These are phyloP conservation scores for Pseudoperonospora humuli DNA, from an alignment of 352 stramenopile genomes.

Conservation along the genomic window DNA sequence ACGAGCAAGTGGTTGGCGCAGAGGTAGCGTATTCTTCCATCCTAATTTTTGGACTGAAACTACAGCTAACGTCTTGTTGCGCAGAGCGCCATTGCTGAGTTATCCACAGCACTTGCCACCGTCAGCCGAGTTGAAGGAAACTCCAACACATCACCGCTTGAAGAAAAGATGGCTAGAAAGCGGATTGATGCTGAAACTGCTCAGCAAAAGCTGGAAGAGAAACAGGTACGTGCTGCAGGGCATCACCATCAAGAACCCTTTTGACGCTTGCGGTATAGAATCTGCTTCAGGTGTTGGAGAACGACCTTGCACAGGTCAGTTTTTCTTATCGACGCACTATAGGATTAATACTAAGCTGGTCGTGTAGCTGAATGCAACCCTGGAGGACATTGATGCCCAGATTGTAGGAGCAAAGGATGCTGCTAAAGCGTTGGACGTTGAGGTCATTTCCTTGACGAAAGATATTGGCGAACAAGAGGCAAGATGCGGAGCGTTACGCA, in stretches of 20 bases:
- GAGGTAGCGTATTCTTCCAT: constrained; percentile 20
- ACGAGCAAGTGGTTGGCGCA: constrained; percentile 20
- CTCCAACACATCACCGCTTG: constrained; percentile 9
- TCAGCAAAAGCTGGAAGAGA: constrained; percentile 22
- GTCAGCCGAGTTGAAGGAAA: constrained; percentile 4
- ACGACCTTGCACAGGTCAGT: constrained; percentile 26
- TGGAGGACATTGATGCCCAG: constrained; percentile 14
- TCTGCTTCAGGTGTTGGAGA: constrained; percentile 13
- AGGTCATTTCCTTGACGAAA: constrained; percentile 16
- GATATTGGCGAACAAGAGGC: constrained; percentile 19
- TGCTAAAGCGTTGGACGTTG: constrained; percentile 5
- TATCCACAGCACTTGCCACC: constrained; percentile 19
- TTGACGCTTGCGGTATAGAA: constrained; percentile 11
- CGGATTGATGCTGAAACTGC: constrained; percentile 4
- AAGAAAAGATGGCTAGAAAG: constrained; percentile 17
- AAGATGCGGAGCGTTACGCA: constrained; percentile 5
- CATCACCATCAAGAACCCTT: background rate
- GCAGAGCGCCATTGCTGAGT: constrained; percentile 26
- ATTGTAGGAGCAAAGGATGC: constrained; percentile 9
- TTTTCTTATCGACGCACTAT: background rate
- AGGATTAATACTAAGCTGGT: constrained; percentile 1
- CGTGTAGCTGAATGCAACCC: constrained; percentile 13
- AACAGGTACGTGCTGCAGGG: constrained; percentile 13
- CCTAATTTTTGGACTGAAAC: background rate
- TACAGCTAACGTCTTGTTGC: constrained; percentile 4